These are phyloP conservation scores for Corylus heterophylla DNA, from an alignment of 306 rosid genomes.

Conservation along the genomic window DNA sequence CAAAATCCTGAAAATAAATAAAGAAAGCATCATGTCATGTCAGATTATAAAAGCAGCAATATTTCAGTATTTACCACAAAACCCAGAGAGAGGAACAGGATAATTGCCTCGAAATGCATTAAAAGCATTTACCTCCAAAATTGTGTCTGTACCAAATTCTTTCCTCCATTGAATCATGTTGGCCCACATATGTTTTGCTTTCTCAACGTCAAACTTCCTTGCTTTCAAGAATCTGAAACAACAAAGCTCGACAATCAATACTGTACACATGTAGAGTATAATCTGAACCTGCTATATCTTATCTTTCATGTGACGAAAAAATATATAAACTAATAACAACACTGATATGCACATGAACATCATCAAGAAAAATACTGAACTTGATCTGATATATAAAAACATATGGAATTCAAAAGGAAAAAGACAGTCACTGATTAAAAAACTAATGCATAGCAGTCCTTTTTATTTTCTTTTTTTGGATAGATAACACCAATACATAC, in stretches of 20 bases:
- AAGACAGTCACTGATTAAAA: neutral
- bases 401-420: neutral
- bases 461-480: neutral
- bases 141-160: conserved; percentile 75
- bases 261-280: neutral
- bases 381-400: no score
- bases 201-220: conserved; percentile 89
- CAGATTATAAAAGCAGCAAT: conserved; percentile 2
- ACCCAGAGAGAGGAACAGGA: neutral
- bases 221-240: conserved; percentile 82
- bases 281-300: conserved; percentile 17
- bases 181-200: conserved; percentile 89
- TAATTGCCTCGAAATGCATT: neutral
- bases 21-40: neutral
- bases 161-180: conserved; percentile 95
- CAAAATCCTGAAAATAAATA: conserved; percentile 63
- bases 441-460: no score
- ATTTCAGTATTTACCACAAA: neutral
- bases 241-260: conserved; percentile 8
- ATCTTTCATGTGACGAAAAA: conserved; percentile 8
- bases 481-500: neutral
- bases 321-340: neutral
- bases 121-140: conserved; percentile 62
- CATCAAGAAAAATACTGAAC: neutral
- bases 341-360: neutral